Evolutionary conservation across 2,329 filamentous ascomycete genomes (phyloP).

Genomic region (Alternaria consortialis): DNA sequence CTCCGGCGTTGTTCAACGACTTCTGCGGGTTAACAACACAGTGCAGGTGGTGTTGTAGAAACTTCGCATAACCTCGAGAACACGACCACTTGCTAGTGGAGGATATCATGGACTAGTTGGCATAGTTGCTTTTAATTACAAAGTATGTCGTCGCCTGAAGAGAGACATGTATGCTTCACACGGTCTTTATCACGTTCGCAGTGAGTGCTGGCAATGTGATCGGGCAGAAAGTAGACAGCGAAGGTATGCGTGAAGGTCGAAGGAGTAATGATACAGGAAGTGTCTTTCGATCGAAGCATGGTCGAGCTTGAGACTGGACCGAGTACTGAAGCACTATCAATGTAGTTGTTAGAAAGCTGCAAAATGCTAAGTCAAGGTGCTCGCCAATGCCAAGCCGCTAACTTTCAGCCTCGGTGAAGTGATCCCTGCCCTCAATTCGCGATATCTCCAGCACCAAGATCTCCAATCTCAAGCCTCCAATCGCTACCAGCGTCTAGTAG

Average conservation of each 20-base stretch:
- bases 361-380: background rate
- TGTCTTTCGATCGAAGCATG: background rate
- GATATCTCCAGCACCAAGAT: background rate
- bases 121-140: background rate
- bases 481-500: constrained; percentile 7
- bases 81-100: too few relatives aligned
- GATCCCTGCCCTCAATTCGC: background rate
- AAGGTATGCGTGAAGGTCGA: background rate
- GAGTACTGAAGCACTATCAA: background rate
- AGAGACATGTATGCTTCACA: background rate
- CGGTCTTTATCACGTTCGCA: too few relatives aligned
- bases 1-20: background rate
- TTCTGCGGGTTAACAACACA: background rate
- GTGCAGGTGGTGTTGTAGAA: too few relatives aligned
- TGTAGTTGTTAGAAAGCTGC: background rate
- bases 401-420: constrained; percentile 34
- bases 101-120: too few relatives aligned
- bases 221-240: too few relatives aligned
- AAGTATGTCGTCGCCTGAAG: background rate
- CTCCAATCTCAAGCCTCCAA: constrained; percentile 9
- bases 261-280: background rate
- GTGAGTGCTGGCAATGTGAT: background rate
- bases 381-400: constrained; percentile 33
- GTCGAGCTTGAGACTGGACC: background rate
- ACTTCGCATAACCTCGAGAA: too few relatives aligned